Conservation (phyloP, 2,329 filamentous ascomycete species). For the Helminthosporium solani region DNA sequence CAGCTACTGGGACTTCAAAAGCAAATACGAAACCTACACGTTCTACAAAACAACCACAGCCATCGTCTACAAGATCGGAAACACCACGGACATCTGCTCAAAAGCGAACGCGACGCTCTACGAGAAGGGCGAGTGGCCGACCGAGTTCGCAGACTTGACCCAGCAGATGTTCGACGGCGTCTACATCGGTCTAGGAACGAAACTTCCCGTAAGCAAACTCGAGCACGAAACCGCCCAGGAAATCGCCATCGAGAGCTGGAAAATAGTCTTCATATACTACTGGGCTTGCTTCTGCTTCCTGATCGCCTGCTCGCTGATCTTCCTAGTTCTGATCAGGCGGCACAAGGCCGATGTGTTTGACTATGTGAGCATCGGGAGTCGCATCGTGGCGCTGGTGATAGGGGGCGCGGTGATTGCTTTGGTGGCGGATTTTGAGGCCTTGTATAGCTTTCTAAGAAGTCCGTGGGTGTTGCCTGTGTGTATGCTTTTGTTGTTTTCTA, state of each 20-base stretch:
- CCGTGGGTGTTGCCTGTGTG: constrained; percentile 39
- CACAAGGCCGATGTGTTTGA: constrained; percentile 45
- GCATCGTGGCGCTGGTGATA: constrained; percentile 26
- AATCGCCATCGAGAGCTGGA: constrained; percentile 32
- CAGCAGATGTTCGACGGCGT: constrained; percentile 30
- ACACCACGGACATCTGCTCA: constrained; percentile 35
- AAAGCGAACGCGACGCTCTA: constrained; percentile 18
- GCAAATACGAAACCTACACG: constrained; percentile 28
- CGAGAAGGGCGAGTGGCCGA: constrained; percentile 14
- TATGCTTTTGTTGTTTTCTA: constrained; percentile 37
- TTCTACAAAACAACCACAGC: constrained; percentile 15
- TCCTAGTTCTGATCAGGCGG: constrained; percentile 44
- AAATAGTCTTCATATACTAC: constrained; percentile 41
- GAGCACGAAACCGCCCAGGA: constrained; percentile 24
- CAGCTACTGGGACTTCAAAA: constrained; percentile 34
- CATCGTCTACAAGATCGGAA: constrained; percentile 27
- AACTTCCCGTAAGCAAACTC: constrained; percentile 32
- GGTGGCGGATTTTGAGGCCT: constrained; percentile 20
- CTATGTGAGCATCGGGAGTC: constrained; percentile 38
- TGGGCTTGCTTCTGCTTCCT: constrained; percentile 42
- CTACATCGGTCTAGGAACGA: constrained; percentile 38
- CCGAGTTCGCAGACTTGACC: constrained; percentile 21
- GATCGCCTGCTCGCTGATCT: constrained; percentile 38
- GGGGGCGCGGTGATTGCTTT: constrained; percentile 35
- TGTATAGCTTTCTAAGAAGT: constrained; percentile 30